Evolutionary conservation across 2,329 filamentous ascomycete species (phyloP).

Genomic region (Colletotrichum sp.): DNA sequence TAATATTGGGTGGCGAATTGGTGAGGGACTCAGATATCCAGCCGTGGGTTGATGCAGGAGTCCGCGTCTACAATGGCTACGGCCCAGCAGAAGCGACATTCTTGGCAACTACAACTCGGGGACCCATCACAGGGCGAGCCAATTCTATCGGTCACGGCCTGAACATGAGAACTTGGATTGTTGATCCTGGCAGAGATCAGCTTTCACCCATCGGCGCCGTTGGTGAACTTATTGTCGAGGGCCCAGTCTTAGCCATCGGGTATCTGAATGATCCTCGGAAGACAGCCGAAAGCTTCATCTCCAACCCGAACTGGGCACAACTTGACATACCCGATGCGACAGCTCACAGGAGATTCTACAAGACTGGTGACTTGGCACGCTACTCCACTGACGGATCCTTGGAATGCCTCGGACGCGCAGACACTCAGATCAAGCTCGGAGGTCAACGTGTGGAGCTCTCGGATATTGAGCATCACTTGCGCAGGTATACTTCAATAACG

Average conservation of each 20-base stretch:
- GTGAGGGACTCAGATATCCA: neutral
- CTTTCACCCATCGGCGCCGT: conserved; percentile 31
- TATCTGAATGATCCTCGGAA: conserved; percentile 22
- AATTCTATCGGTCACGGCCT: conserved; percentile 28
- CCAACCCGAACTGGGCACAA: neutral
- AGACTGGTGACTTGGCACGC: conserved; percentile 21
- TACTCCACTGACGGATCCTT: conserved; percentile 20
- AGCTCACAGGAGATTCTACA: conserved; percentile 18
- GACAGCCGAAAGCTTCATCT: conserved; percentile 25
- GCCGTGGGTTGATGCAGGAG: neutral
- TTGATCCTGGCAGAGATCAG: conserved; percentile 15
- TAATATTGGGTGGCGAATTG: neutral
- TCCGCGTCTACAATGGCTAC: neutral
- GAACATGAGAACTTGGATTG: conserved; percentile 28
- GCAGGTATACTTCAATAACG: conserved; percentile 38
- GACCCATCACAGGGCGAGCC: neutral
- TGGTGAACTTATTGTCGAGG: conserved; percentile 5
- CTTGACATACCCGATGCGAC: neutral
- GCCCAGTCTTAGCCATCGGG: conserved; percentile 1
- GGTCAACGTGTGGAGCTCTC: conserved; percentile 24
- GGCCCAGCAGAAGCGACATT: neutral
- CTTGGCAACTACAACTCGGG: neutral
- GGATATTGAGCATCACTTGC: conserved; percentile 17
- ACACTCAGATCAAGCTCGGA: conserved; percentile 23
- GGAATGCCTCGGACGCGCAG: conserved; percentile 22